phyloP scores from a whole-genome alignment of 495 filamentous ascomycete genomes.

The Pyrenula massariospora region DNA sequence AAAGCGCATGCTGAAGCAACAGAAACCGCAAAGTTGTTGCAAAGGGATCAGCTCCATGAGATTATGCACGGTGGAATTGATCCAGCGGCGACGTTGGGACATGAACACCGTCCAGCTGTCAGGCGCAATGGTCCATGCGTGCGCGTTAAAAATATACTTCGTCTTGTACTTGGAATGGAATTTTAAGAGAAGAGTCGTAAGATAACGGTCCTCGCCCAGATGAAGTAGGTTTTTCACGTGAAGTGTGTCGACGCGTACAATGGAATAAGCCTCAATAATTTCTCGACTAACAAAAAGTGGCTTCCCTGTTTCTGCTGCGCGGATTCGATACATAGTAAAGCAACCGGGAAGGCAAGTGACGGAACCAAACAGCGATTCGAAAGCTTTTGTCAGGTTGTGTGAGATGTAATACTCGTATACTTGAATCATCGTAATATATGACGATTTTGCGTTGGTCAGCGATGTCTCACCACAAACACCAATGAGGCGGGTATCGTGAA shows the following conservation, averaged over 20 bases:
- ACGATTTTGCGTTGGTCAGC: slow-evolving; percentile 83
- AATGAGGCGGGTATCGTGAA: slow-evolving; percentile 83
- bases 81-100: slow-evolving; percentile 97
- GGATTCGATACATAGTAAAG: slow-evolving; percentile 97
- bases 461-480: slow-evolving; percentile 92
- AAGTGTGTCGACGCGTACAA: slow-evolving; percentile 91
- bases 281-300: slow-evolving; percentile 91
- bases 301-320: slow-evolving; percentile 85
- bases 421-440: slow-evolving; percentile 96
- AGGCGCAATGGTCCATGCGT: slow-evolving; percentile 93
- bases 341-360: slow-evolving; percentile 96
- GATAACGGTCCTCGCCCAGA: slow-evolving; percentile 81
- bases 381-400: slow-evolving; percentile 96
- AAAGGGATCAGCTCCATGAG: slow-evolving; percentile 89
- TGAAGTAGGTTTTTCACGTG: slow-evolving; percentile 99
- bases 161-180: slow-evolving; percentile 90
- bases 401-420: slow-evolving; percentile 99
- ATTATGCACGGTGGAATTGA: slow-evolving; percentile 98
- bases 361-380: slow-evolving; percentile 92
- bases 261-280: slow-evolving; percentile 72
- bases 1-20: slow-evolving; percentile 99
- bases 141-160: slow-evolving; percentile 85
- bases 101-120: slow-evolving; percentile 90
- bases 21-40: slow-evolving; percentile 94
- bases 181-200: slow-evolving; percentile 92